These are phyloP conservation scores for Agaricus subrufescens DNA, from an alignment of 768 basidiomycete genomes.

Conservation along the genomic window DNA sequence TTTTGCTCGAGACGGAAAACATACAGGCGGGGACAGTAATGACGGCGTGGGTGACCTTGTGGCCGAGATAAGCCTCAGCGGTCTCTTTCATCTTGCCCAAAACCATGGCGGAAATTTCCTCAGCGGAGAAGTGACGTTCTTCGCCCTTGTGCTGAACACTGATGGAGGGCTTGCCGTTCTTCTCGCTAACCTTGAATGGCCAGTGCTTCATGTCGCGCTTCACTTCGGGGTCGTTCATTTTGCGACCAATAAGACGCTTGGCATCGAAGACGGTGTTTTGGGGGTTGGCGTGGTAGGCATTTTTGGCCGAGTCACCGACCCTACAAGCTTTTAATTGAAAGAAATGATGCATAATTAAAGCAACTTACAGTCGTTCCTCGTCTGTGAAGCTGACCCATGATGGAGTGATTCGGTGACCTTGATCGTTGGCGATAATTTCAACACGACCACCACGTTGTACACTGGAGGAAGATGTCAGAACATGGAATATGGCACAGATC, in stretches of 20 bases:
- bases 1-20: conserved; percentile 18
- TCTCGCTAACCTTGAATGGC: conserved; percentile 82
- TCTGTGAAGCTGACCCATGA: conserved; percentile 83
- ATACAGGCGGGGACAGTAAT: conserved; percentile 95
- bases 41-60: conserved; percentile 95
- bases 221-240: conserved; percentile 75
- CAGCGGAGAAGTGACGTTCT: conserved; percentile 79
- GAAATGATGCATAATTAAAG: neutral
- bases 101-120: conserved; percentile 96
- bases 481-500: neutral
- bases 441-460: conserved; percentile 83
- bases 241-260: conserved; percentile 91
- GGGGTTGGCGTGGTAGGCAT: conserved; percentile 92
- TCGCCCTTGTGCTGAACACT: conserved; percentile 77
- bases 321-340: conserved; percentile 18
- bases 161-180: conserved; percentile 76
- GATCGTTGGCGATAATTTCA: conserved; percentile 88
- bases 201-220: conserved; percentile 86
- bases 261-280: conserved; percentile 95
- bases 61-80: conserved; percentile 96
- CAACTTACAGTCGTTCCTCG: conserved; percentile 64
- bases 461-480: conserved; percentile 32
- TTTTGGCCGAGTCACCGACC: conserved; percentile 97
- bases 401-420: conserved; percentile 85
- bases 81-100: conserved; percentile 99